Percentiles rank a stretch among this genome's conserved stretches.
Conservation (phyloP, 306 rosid species). For the Prunus dulcis region DNA sequence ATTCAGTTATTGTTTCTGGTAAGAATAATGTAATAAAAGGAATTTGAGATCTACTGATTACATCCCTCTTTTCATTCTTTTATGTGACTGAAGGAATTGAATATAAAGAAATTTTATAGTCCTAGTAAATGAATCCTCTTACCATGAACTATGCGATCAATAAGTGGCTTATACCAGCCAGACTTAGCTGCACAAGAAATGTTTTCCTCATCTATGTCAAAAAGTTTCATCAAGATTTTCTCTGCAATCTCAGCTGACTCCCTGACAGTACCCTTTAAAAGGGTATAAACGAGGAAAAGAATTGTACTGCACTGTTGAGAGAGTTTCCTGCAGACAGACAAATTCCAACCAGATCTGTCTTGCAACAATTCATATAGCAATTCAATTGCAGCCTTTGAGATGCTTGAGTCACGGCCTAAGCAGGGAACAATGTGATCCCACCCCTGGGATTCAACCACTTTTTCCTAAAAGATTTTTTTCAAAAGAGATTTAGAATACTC, state of each 20-base stretch:
- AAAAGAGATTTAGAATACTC: conserved; percentile 15
- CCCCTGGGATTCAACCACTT: conserved; percentile 52
- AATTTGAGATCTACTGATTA: background rate
- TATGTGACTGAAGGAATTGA: background rate
- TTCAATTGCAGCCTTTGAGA: conserved; percentile 61
- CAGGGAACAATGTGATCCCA: conserved; percentile 63
- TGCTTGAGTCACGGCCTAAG: conserved; percentile 50
- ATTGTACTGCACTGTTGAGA: conserved; percentile 48
- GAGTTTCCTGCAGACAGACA: conserved; percentile 55
- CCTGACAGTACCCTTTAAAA: conserved; percentile 39
- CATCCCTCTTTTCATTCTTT: background rate
- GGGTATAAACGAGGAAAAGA: conserved; percentile 44
- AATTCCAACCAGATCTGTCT: conserved; percentile 65
- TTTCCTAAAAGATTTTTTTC: conserved; percentile 41
- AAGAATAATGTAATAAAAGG: too few species aligned
- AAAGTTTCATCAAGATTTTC: conserved; percentile 58
- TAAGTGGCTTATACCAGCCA: conserved; percentile 80
- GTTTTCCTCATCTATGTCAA: conserved; percentile 52
- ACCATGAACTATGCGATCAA: conserved; percentile 58
- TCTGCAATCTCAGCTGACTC: conserved; percentile 64
- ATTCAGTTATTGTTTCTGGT: too few species aligned
- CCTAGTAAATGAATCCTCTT: conserved; percentile 25
- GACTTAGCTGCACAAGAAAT: conserved; percentile 54
- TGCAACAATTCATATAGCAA: conserved; percentile 63
- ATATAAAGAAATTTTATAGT: background rate